Evolutionary conservation across 768 basidiomycete genomes (phyloP).

Genomic region (Asterophora lycoperdoides): DNA sequence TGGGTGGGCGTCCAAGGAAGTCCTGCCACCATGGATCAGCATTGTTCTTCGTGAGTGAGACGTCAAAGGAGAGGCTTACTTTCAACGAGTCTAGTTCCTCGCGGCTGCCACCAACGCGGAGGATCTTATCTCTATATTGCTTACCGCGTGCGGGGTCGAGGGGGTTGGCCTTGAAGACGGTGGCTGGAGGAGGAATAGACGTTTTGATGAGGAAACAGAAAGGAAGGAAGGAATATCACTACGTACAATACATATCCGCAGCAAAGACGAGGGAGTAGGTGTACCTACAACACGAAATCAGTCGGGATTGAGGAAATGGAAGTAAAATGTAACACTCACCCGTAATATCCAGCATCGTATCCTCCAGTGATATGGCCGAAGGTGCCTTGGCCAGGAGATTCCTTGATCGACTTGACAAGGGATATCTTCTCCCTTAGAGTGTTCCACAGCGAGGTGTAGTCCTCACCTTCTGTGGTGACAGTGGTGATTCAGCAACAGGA

Average conservation of each 20-base stretch:
- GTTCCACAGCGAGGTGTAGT: conserved; percentile 82
- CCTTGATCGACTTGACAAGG: conserved; percentile 57
- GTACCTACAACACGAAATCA: conserved; percentile 32
- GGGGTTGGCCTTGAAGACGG: conserved; percentile 79
- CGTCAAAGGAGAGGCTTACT: conserved; percentile 32
- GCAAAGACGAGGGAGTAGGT: conserved; percentile 71
- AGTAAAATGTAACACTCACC: conserved; percentile 30
- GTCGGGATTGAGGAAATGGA: not conserved
- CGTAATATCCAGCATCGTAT: conserved; percentile 68
- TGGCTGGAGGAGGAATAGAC: conserved; percentile 32
- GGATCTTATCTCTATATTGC: conserved; percentile 71
- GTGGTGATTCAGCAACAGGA: not conserved
- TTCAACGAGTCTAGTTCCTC: conserved; percentile 80
- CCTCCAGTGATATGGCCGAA: conserved; percentile 79
- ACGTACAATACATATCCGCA: conserved; percentile 52
- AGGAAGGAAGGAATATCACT: not conserved
- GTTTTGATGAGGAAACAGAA: not conserved
- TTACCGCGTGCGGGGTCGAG: conserved; percentile 63
- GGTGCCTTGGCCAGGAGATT: conserved; percentile 63
- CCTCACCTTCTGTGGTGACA: conserved; percentile 42
- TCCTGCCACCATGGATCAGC: conserved; percentile 37
- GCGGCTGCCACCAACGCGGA: conserved; percentile 68
- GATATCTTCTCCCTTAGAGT: conserved; percentile 65
- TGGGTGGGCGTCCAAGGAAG: conserved; percentile 74
- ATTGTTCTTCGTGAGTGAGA: not conserved